Evolutionary conservation across 805 yeast species (phyloP), one percentile per base, ranked within the genome.

Genomic region (Vanderwaltozyma verrucispora): DNA sequence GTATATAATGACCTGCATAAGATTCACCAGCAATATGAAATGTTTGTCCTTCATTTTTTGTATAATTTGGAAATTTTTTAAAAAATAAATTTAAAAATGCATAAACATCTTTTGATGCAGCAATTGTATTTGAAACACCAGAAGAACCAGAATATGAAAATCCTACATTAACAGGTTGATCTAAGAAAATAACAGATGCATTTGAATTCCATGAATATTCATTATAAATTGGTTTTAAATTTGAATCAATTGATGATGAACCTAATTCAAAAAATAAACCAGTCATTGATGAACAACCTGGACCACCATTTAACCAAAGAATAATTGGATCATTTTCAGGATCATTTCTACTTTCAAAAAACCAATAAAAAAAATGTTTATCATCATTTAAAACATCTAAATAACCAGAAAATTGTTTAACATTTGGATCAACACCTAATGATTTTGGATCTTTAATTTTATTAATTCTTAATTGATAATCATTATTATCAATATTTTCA

Each of bases 141-240:
- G 20, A 13, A 8, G 38, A 36, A 31, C 35, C 39, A 12, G 39
- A 36, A 59, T 81, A 80, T 0, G 96, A 86, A 63, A 75, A 89
- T 14, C 97, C 97, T 25, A 84, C 95, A 37, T 83, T 83, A 31
- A 88, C 83, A 4, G 97, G 97, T 62, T 89, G 96, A 59, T 89
- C 97, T 43, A 89, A 70, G 65, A 81, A 89, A 45, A 89, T 80
- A 17, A 89, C 85, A 23, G 88, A 75, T 16, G 97, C 96, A 53
- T 87, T 84, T 48, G 70, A 67, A 62, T 88, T 89, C 97, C 97
- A 89, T 2, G 95, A 80, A 63, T 75, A 67, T 16, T 92, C 89
- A 62, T 89, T 89, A 59, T 63, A 67, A 23, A 72, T 71, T n/a
- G 94, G 87, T 50, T 75, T 72, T 48, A 81, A 60, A 39, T 74